Base-by-base conservation (phyloP, 1,284 basidiomycete species). In the Calocybe gambosa region DNA sequence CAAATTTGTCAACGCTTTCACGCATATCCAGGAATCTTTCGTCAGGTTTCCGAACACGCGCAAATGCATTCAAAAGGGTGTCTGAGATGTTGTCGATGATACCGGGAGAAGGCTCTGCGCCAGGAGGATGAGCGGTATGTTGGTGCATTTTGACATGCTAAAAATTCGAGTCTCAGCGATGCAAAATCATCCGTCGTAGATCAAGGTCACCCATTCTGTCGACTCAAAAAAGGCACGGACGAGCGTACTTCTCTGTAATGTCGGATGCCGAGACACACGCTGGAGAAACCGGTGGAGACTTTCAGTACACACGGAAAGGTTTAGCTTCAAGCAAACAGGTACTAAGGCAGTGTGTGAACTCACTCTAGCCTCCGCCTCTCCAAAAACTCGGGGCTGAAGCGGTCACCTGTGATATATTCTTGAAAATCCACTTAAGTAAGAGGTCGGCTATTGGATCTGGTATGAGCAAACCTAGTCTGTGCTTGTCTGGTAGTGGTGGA, bases 371-470 rank as follows among this genome's bases (percentile, higher is more conserved):
- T 78, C 55, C 95, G 77, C 46, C 88, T 80, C 63, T 98, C 94
- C 73, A 99, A 89, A 58, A 99, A 99, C 59, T 98, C 96, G 4
- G 86, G 80, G 55, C 92, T 93, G 68, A 99, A 99, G 47, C 96
- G 78, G 65, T 99, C 95, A 15, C 95, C 94, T 23, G 94, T 97
- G 50, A 99, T 80, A 63, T 99, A 99, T 65, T 96, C 93, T 94
- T 62, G 44, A 45, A 18, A 39, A 6, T 45, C 47, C 25, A 46
- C 20, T 47, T 39, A 45, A 42, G 9, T 13, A 7, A 20, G 9
- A 40, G 25, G 6, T 16, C 18, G 7, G n/a, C 15, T 15, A 12
- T 42, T 12, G 42, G 50, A 19, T 31, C 29, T 43, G 40, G 43
- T 45, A 36, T 49, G 47, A 19, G 73, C 85, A 50, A 54, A 96